Evolutionary conservation across 345 rosid species (phyloP).

Genomic region (Sonneratia caseolaris): DNA sequence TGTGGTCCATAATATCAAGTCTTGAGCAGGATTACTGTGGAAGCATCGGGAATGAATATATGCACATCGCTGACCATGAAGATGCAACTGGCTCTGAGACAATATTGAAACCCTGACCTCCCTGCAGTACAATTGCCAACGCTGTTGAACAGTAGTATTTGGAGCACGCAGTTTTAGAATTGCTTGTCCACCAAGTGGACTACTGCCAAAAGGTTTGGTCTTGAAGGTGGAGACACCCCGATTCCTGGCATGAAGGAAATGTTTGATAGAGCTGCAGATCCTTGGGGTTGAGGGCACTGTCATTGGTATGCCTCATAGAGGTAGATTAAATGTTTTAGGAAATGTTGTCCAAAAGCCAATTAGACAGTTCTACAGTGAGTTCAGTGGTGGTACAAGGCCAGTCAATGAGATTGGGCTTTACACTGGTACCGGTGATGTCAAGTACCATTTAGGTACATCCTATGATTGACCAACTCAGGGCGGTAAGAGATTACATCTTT

Average conservation of each 20-base stretch:
- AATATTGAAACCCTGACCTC: slow-evolving; percentile 19
- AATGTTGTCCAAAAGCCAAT: slow-evolving; percentile 21
- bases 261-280: slow-evolving; percentile 22
- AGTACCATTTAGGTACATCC: slow-evolving; percentile 21
- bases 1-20: slow-evolving; percentile 15
- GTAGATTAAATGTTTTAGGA: slow-evolving; percentile 18
- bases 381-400: slow-evolving; percentile 18
- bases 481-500: slow-evolving; percentile 19
- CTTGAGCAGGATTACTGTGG: slow-evolving; percentile 23
- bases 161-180: slow-evolving; percentile 20
- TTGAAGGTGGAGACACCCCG: slow-evolving; percentile 21
- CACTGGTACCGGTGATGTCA: slow-evolving; percentile 22
- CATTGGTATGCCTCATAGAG: slow-evolving; percentile 24
- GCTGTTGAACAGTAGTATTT: slow-evolving; percentile 20
- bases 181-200: slow-evolving; percentile 21
- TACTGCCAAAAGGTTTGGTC: slow-evolving; percentile 20
- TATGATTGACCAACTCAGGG: slow-evolving; percentile 20
- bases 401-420: slow-evolving; percentile 20
- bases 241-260: slow-evolving; percentile 22
- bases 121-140: slow-evolving; percentile 19
- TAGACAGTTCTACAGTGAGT: slow-evolving; percentile 18
- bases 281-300: slow-evolving; percentile 20
- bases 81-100: slow-evolving; percentile 20
- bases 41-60: slow-evolving; percentile 18
- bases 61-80: slow-evolving; percentile 20